Evolutionary conservation across 2,329 filamentous ascomycete genomes (phyloP), one percentile per base, ranked within the genome.

Genomic region (Fusarium verticillioides): DNA sequence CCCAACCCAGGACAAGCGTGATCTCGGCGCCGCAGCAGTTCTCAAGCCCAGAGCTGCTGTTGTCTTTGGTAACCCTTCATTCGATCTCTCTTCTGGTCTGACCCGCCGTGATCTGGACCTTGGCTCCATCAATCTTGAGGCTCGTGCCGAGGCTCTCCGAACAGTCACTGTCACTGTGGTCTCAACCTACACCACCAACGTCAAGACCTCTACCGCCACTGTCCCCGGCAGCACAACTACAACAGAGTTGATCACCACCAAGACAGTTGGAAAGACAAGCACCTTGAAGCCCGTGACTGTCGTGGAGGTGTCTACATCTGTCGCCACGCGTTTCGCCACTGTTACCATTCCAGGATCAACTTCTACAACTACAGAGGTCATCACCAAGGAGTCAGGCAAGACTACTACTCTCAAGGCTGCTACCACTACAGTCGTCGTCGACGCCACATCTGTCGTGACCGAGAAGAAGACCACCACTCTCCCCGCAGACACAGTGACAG

Each of bases 371-470:
- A 75, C 70, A 6, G 10, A 60, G 11, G 50, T 73, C 9, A 60
- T 57, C 6, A 77, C 73, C 18, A 63, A 73, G 49, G 73, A 73
- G 8, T 63, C 64, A 4, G 75, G 75, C 36, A 77, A 77, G 57
- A 76, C 66, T 7, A 69, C 68, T 19, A 77, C 75, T 4, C 68
- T 77, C 21, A 77, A 77, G 44, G 65, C 73, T 6, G 56, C 49
- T 5, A 77, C 73, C 15, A 64, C 59, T 8, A 76, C 75, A 3
- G 28, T 69, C 1, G 59, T 72, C 7, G 52, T 72, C 9, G 59
- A 69, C 3, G 73, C 73, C 4, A 69, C 70, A 21, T 71, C 71
- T 0, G 69, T 72, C 2, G 63, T 72, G 13, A 76, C 73, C 0
- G 46, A 67, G 7, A 74, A 67, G 37, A 60, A 67, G 30, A 78